Evolutionary conservation across 345 rosid genomes (phyloP).

Genomic region (Punica granatum): DNA sequence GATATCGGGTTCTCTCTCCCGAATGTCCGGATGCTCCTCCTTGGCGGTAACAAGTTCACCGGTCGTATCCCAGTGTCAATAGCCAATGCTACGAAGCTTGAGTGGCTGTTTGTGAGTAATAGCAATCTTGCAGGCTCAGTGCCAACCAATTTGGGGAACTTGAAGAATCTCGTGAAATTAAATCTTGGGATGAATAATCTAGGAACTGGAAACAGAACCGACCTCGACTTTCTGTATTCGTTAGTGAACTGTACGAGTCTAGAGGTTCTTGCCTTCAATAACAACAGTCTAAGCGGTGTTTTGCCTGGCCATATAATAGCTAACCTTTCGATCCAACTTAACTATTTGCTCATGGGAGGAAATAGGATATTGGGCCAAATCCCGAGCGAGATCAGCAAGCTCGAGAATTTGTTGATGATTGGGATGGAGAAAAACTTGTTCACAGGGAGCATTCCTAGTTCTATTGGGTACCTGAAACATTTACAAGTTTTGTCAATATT

Average conservation of each 20-base stretch:
- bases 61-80: constrained; percentile 22
- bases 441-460: constrained; percentile 16
- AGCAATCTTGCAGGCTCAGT: constrained; percentile 17
- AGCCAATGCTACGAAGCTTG: constrained; percentile 16
- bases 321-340: constrained; percentile 17
- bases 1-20: constrained; percentile 18
- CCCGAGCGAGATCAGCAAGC: constrained; percentile 13
- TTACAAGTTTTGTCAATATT: constrained; percentile 20
- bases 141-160: constrained; percentile 21
- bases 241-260: constrained; percentile 22
- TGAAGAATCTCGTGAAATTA: constrained; percentile 13
- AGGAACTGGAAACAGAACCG: constrained; percentile 17
- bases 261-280: constrained; percentile 16
- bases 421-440: constrained; percentile 19
- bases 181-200: constrained; percentile 18
- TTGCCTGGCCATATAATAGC: constrained; percentile 12
- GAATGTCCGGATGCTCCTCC: constrained; percentile 7
- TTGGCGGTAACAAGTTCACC: constrained; percentile 13
- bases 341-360: constrained; percentile 12
- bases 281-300: constrained; percentile 15
- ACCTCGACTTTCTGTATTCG: constrained; percentile 18
- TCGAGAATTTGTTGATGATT: constrained; percentile 7
- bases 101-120: not conserved
- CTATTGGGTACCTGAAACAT: constrained; percentile 14
- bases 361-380: constrained; percentile 21